Base-by-base conservation (phyloP, 2,329 filamentous ascomycete genomes). In the Capronia americana region DNA sequence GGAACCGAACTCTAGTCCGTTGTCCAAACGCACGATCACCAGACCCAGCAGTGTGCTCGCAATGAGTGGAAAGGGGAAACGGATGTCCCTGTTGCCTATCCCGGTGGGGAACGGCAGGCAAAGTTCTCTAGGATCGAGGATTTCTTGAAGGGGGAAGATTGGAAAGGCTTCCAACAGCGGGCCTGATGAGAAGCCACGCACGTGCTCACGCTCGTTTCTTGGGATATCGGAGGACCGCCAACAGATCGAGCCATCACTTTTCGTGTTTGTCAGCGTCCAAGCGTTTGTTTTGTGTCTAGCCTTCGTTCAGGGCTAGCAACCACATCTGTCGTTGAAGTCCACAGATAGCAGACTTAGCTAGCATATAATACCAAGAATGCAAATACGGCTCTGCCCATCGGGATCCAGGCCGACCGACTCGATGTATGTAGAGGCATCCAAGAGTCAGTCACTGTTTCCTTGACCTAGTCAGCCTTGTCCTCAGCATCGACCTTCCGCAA, bases 11-110 rank as follows among this genome's bases (percentile, higher is more conserved):
- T 72, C 70, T 30, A 72, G 70, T 64, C 71, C 71, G 24, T 58
- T 72, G 56, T 71, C 70, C 7, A 71, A 67, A 61, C 68, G 69
- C 56, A 71, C 68, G 11, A 69, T 71, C 32, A 72, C 71, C 10
- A 64, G 71, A 64, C 71, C 71, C 24, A 68, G 69, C 55, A 72
- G 70, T 63, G 67, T 68, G n/a, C 30, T 70, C 44, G 67, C 66
- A 20, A 72, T 66, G 65, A 70, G 64, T 30, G 71, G 69, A 23
- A 73, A 73, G 58, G 61, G 68, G 30, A 68, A 70, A 57, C 71
- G 72, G 24, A 69, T 73, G 72, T 69, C 72, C 24, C 67, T 72
- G 28, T 58, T 73, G 23, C 72, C 72, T 20, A 65, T 71, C 10
- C 68, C 68, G 8, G 61, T 63, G 23, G 68, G 65, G 17, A 67